phyloP scores from a whole-genome alignment of 805 yeast genomes.

The Saccharomycopsis capsularis region DNA sequence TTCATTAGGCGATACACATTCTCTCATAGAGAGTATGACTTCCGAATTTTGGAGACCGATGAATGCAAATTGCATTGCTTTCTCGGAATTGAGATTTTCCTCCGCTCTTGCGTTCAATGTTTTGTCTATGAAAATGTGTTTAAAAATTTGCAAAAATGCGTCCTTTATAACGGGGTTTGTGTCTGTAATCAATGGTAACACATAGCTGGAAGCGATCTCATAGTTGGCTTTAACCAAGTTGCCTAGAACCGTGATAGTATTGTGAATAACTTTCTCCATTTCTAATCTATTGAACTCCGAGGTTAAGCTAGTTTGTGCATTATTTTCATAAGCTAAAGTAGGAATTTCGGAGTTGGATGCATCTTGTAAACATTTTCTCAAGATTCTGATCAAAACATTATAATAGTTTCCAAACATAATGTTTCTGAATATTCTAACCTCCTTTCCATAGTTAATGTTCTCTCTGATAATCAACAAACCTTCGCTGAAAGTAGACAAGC shows the following conservation, averaged over 20 bases:
- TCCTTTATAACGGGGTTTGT: conserved; percentile 13
- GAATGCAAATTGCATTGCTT: conserved; percentile 7
- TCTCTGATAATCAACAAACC: conserved; percentile 47
- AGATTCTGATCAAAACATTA: conserved; percentile 38
- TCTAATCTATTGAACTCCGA: conserved; percentile 5
- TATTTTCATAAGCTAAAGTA: not conserved
- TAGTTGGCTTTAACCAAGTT: conserved; percentile 19
- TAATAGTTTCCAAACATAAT: conserved; percentile 66
- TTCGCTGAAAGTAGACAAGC: conserved; percentile 48
- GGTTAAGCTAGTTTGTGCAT: not conserved
- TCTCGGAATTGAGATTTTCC: not conserved
- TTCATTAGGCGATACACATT: conserved; percentile 5
- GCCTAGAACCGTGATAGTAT: conserved; percentile 9
- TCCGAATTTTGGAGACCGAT: conserved; percentile 26
- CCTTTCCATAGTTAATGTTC: conserved; percentile 50
- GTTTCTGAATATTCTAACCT: conserved; percentile 46
- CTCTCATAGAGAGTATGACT: conserved; percentile 35
- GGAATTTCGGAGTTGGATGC: not conserved
- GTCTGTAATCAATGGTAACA: conserved; percentile 15
- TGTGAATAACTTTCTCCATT: conserved; percentile 3
- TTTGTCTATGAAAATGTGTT: conserved; percentile 9
- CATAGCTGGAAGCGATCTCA: conserved; percentile 13
- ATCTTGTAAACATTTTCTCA: conserved; percentile 37
- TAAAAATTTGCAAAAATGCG: conserved; percentile 18
- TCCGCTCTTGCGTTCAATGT: not conserved